These are phyloP conservation scores for Microdochium bolleyi DNA, from an alignment of 2,329 filamentous ascomycete genomes.

Conservation along the genomic window DNA sequence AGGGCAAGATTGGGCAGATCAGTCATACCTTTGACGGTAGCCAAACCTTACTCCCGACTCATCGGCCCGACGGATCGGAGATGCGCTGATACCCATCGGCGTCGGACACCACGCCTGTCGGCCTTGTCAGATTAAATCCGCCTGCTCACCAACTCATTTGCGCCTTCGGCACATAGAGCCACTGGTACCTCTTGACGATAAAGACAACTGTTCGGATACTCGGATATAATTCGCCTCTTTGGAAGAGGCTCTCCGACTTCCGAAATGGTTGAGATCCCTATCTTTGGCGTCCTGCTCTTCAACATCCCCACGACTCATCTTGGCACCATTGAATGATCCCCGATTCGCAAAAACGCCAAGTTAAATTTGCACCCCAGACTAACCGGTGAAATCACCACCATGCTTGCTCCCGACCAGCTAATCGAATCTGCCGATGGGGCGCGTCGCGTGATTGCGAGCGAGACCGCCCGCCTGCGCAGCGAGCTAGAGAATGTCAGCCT, in stretches of 20 bases:
- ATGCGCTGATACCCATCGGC: background rate
- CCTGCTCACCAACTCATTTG: background rate
- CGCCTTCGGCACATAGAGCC: background rate
- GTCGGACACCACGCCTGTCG: background rate
- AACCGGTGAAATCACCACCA: background rate
- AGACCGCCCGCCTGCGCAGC: background rate
- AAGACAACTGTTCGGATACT: background rate
- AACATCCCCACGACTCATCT: background rate
- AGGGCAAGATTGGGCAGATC: background rate
- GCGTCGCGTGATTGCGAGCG: background rate
- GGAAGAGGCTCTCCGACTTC: background rate
- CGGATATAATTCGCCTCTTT: background rate
- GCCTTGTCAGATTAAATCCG: background rate
- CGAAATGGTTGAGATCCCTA: background rate
- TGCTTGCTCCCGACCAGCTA: background rate
- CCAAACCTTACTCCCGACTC: background rate
- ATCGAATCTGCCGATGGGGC: background rate
- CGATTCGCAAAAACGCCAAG: background rate
- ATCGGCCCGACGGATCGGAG: background rate
- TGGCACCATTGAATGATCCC: background rate
- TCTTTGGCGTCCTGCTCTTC: background rate
- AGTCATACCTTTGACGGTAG: background rate
- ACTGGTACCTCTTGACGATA: background rate
- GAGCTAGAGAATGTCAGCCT: background rate
- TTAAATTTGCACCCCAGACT: background rate